Conservation (phyloP, 768 basidiomycete species). For the Kwoniella pini region DNA sequence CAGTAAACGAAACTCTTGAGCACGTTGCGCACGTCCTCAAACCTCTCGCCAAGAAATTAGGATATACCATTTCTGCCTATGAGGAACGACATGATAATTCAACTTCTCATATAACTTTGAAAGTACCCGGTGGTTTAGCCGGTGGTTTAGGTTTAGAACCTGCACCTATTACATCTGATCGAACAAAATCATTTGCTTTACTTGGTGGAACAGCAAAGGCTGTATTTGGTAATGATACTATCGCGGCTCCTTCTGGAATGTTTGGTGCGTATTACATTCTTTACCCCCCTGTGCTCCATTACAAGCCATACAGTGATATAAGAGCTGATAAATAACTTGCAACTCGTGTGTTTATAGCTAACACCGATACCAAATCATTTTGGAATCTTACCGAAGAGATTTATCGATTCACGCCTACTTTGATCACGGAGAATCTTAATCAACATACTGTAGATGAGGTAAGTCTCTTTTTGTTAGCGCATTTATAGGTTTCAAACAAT, state of each 20-base stretch:
- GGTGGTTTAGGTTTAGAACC: constrained; percentile 37
- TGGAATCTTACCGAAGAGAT: constrained; percentile 54
- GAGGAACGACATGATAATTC: constrained; percentile 23
- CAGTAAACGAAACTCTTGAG: constrained; percentile 45
- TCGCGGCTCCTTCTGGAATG: constrained; percentile 54
- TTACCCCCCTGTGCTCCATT: too few relatives aligned
- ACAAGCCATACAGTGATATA: too few relatives aligned
- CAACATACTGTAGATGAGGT: constrained; percentile 56
- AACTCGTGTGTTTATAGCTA: constrained; percentile 32
- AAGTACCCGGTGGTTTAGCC: constrained; percentile 11
- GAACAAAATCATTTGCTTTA: constrained; percentile 40
- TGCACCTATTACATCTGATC: constrained; percentile 41
- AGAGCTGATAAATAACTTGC: too few relatives aligned
- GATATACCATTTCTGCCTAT: constrained; percentile 47
- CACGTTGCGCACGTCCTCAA: constrained; percentile 40
- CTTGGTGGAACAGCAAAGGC: constrained; percentile 52
- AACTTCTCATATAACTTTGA: constrained; percentile 40
- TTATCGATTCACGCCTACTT: constrained; percentile 55
- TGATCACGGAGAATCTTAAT: constrained; percentile 37
- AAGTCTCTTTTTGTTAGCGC: constrained; percentile 15
- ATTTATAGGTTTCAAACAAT: too few relatives aligned
- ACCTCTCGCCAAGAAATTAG: constrained; percentile 40
- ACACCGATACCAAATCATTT: constrained; percentile 51
- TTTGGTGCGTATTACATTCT: too few relatives aligned
- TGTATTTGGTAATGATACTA: constrained; percentile 49